Evolutionary conservation across 1,284 basidiomycete genomes (phyloP), one percentile per base, ranked within the genome.

Genomic region (Irpex rosettiformis): DNA sequence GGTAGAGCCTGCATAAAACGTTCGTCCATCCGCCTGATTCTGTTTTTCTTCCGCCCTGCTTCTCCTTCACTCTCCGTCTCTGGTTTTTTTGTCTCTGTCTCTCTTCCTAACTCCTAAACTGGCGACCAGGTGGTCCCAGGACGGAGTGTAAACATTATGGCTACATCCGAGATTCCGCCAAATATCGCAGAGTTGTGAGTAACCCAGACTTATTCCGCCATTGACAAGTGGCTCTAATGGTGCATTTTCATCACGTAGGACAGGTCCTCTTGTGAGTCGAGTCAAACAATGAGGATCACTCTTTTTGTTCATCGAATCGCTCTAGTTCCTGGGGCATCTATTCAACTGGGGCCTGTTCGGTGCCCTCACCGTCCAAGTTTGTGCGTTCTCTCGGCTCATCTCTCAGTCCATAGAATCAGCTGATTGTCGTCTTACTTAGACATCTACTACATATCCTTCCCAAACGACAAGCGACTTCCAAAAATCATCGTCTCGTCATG

Each of bases 281-380:
- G 11, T 18, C 6, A 6, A 28, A 28, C 10, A 11, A 10, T 11
- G 27, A 1, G 30, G n/a, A 7, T 24, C 6, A 11, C 11, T 11
- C 10, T 18, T 37, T 54, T 25, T 54, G 27, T 25, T 33, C 13
- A 54, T 22, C 18, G 28, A 25, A 10, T 27, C 28, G 10, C 11
- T 28, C 11, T 16, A 64, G 62, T 56, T 64, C 11, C 43, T 64
- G 5, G 62, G 60, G 8, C 48, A 58, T 42, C 49, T 64, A 10
- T 62, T 64, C 55, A 64, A 62, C 55, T 64, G 63, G 63, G 59
- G 59, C 10, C 33, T 64, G 18, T 64, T 59, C 42, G 63, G 63
- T 24, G 61, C 56, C 25, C 49, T 64, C 10, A 58, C 55, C 22
- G 59, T 64, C 4, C 63, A 64, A 61, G 52, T 54, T 27, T 64